Base-by-base conservation (phyloP, 352 stramenopile genomes). In the Globisporangium irregulare region DNA sequence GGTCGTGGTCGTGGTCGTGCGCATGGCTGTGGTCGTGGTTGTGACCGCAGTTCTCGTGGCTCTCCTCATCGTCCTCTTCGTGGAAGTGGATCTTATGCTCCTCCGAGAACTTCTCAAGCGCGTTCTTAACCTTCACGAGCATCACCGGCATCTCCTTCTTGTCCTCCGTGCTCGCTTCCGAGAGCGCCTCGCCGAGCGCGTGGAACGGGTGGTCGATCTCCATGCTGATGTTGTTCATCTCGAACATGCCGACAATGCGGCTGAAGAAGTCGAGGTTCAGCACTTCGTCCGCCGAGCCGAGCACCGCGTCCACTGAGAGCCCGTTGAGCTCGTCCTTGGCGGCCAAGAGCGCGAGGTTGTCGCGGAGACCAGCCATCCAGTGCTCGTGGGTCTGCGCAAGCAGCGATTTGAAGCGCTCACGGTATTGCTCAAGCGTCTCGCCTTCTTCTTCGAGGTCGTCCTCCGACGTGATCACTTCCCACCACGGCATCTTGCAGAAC, bases 141-240 rank as follows among this genome's bases (percentile, higher is more conserved):
- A 86, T 77, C 22, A 75, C 73, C 56, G 81, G 79, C 73, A 92
- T 86, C 41, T 88, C 79, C 56, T 83, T 80, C 72, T 89, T 87
- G 43, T 87, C 80, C 29, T 90, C 81, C 4, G 73, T 70, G 60
- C 77, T 81, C 12, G 80, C 75, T 56, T 91, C 82, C 3, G 73
- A 69, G 58, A 91, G 70, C 9, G 83, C 82, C 55, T 92, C 79
- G n/a, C 79, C 76, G 12, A 92, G 67, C 38, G 84, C 85, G 63
- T 89, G 79, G 71, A 92, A 86, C 41, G 91, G 84, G 78, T 97
- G 86, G 68, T 92, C 82, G 64, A 92, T 86, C 77, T 98, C 85
- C 74, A 99, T 87, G 56, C 94, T 97, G 64, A 98, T 93, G 80
- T 98, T 97, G 83, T 99, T 99, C 82, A 98, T 97, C 81, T 98